Conservation (phyloP, 1,284 basidiomycete species). For the Boletus smithii region DNA sequence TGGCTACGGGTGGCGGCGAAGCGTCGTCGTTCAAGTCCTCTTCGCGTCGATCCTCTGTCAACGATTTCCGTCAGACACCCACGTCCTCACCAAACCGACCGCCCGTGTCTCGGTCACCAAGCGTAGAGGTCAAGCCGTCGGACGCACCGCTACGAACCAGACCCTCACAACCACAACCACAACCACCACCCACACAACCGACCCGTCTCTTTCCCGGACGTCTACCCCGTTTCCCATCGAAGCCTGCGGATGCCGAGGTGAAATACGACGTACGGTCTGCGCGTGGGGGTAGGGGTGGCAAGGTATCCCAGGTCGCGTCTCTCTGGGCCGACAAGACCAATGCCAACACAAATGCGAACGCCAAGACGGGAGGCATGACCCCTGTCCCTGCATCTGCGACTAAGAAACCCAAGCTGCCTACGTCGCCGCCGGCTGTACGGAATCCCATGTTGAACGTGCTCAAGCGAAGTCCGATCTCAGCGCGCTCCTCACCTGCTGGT, state of each 20-base stretch:
- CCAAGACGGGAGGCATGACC: background rate
- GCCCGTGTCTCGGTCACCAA: slow-evolving; percentile 13
- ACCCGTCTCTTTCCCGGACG: slow-evolving; percentile 19
- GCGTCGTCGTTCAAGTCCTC: slow-evolving; percentile 13
- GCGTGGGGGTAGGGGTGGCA: slow-evolving; percentile 72
- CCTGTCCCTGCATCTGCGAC: background rate
- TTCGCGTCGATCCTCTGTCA: slow-evolving; percentile 25
- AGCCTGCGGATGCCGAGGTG: slow-evolving; percentile 43
- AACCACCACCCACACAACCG: background rate
- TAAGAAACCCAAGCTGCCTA: slow-evolving; percentile 12
- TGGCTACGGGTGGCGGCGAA: slow-evolving; percentile 1
- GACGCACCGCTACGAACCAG: background rate
- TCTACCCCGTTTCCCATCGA: slow-evolving; percentile 36
- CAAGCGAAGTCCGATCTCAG: slow-evolving; percentile 13
- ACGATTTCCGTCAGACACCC: slow-evolving; percentile 19
- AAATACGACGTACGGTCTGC: slow-evolving; percentile 76
- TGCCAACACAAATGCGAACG: background rate
- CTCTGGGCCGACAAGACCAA: slow-evolving; percentile 59
- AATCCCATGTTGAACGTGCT: slow-evolving; percentile 13
- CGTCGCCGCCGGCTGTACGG: slow-evolving; percentile 7
- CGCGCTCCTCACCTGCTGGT: background rate
- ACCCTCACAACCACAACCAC: background rate
- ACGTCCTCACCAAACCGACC: slow-evolving; percentile 2
- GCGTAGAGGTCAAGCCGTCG: slow-evolving; percentile 8
- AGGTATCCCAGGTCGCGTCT: slow-evolving; percentile 68